phyloP scores from a whole-genome alignment of 495 filamentous ascomycete species.

The Talaromyces liani region DNA sequence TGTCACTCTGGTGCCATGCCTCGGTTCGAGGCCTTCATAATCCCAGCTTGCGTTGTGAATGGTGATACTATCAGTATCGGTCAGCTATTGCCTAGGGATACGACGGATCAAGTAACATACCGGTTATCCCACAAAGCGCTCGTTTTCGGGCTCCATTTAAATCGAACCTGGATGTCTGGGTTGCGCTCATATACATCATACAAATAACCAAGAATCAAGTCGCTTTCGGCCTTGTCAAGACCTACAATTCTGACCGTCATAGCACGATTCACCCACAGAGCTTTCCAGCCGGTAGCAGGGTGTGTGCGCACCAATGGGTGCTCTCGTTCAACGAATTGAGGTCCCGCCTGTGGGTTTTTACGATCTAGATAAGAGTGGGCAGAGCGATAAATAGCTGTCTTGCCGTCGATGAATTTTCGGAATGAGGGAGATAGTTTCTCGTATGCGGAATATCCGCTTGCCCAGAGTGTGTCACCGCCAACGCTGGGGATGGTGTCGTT shows the following conservation, averaged over 20 bases:
- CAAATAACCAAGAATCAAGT: slow-evolving; percentile 59
- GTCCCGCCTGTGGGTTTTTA: slow-evolving; percentile 50
- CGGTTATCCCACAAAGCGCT: slow-evolving; percentile 60
- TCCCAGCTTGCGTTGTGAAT: slow-evolving; percentile 65
- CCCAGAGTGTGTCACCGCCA: slow-evolving; percentile 68
- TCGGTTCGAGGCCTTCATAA: slow-evolving; percentile 53
- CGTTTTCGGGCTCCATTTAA: slow-evolving; percentile 55
- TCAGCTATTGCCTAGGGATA: neutral
- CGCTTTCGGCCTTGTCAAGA: slow-evolving; percentile 57
- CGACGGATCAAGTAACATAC: slow-evolving; percentile 23
- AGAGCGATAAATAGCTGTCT: slow-evolving; percentile 56
- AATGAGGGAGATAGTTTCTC: slow-evolving; percentile 64
- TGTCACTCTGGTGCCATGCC: slow-evolving; percentile 59
- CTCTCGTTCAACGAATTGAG: slow-evolving; percentile 54
- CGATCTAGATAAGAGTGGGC: slow-evolving; percentile 63
- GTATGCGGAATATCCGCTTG: slow-evolving; percentile 61
- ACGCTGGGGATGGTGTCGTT: slow-evolving; percentile 56
- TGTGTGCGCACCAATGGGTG: slow-evolving; percentile 66
- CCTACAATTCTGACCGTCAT: slow-evolving; percentile 61
- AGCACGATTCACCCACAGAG: slow-evolving; percentile 60
- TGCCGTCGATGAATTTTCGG: slow-evolving; percentile 64
- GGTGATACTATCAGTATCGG: slow-evolving; percentile 41
- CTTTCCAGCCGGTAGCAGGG: slow-evolving; percentile 64
- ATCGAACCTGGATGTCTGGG: slow-evolving; percentile 60
- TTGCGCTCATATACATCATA: slow-evolving; percentile 59